phyloP scores from a whole-genome alignment of 768 basidiomycete species.

The Kwoniella shandongensis region DNA sequence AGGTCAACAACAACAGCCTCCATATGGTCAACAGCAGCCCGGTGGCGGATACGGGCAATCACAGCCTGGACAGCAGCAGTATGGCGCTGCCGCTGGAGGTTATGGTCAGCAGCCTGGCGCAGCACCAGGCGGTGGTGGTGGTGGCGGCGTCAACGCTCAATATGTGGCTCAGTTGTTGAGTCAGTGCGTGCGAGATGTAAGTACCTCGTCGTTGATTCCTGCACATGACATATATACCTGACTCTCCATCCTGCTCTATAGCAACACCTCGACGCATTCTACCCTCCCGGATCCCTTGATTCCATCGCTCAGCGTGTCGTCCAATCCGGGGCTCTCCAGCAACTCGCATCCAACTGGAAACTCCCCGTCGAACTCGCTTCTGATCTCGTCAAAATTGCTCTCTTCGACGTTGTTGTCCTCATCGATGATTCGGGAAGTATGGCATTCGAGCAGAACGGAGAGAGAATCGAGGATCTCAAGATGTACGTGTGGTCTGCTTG shows the following conservation, averaged over 20 bases:
- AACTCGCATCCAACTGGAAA: conserved; percentile 51
- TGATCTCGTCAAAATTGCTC: conserved; percentile 52
- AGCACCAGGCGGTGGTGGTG: conserved; percentile 12
- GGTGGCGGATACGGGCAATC: conserved; percentile 16
- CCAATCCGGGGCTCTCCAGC: conserved; percentile 45
- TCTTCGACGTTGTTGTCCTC: conserved; percentile 53
- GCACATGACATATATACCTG: no score
- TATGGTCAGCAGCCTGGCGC: conserved; percentile 5
- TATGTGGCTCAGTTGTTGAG: conserved; percentile 32
- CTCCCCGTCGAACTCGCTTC: conserved; percentile 54
- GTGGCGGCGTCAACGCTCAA: conserved; percentile 27
- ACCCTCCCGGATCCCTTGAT: conserved; percentile 52
- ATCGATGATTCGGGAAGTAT: conserved; percentile 50
- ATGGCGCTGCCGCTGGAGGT: conserved; percentile 4
- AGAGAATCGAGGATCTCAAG: conserved; percentile 56
- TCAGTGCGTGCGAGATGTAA: conserved; percentile 43
- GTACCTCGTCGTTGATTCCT: not conserved
- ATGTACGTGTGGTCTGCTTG: conserved; percentile 33
- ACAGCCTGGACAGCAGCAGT: conserved; percentile 9
- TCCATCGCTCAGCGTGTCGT: conserved; percentile 53
- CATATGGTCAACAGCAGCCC: conserved; percentile 3
- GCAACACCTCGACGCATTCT: conserved; percentile 55
- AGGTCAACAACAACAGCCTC: conserved; percentile 19
- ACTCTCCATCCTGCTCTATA: conserved; percentile 11
- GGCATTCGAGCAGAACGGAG: conserved; percentile 55